Conservation (phyloP, 179 eudicot species). For the Heliamphora ciliata region DNA sequence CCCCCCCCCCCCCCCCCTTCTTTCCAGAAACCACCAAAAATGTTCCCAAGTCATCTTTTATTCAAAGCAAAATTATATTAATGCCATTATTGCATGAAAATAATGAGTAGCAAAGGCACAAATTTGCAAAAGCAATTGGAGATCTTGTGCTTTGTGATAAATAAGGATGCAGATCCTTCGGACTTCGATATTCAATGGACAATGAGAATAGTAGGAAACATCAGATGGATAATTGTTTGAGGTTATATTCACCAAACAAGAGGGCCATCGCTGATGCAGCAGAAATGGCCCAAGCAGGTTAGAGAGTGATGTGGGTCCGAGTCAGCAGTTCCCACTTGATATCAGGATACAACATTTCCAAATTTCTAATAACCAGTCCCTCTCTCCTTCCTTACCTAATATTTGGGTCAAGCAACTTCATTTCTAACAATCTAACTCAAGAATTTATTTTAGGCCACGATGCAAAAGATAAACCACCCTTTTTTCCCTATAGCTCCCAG, state of each 20-base stretch:
- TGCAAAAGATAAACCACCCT: neutral
- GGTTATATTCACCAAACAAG: neutral
- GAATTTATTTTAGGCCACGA: neutral
- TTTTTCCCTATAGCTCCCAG: neutral
- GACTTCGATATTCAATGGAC: neutral
- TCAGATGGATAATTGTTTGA: neutral
- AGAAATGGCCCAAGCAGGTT: constrained; percentile 9
- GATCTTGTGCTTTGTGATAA: neutral
- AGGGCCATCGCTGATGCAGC: neutral
- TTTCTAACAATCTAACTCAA: neutral
- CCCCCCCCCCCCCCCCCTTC: too few species aligned
- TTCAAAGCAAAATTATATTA: too few species aligned
- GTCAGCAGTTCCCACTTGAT: neutral
- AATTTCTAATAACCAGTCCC: neutral
- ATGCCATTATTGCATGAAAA: too few species aligned
- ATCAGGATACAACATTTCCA: neutral
- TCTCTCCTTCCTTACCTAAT: neutral
- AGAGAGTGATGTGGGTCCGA: constrained; percentile 3
- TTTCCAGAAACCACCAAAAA: too few species aligned
- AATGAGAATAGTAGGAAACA: neutral
- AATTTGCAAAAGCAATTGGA: neutral
- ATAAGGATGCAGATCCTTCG: neutral
- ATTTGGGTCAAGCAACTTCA: neutral
- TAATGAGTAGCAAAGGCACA: neutral
- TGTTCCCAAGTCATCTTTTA: too few species aligned